Evolutionary conservation across 2,329 filamentous ascomycete species (phyloP).

Genomic region (Beauveria asiatica): DNA sequence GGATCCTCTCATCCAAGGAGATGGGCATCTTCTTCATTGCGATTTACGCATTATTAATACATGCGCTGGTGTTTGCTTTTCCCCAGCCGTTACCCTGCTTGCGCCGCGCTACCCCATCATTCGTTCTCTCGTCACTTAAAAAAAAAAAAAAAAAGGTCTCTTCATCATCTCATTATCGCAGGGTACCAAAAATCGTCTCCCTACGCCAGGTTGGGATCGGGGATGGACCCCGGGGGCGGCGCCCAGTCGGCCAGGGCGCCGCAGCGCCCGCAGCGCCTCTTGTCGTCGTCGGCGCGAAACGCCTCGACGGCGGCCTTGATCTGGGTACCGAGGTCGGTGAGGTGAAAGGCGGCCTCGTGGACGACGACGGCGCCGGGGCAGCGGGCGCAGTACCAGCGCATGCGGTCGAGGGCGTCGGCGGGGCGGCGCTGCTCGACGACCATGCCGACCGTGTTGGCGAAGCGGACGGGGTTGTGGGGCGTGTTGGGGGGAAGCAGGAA

Average conservation of each 20-base stretch:
- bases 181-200: not conserved
- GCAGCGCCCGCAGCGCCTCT: slow-evolving; percentile 69
- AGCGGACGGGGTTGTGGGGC: slow-evolving; percentile 93
- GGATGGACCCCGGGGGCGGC: slow-evolving; percentile 51
- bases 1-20: not conserved
- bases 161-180: too few relatives aligned
- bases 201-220: slow-evolving; percentile 46
- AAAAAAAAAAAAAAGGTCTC: not conserved
- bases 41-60: not conserved
- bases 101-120: not conserved
- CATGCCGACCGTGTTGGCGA: slow-evolving; percentile 86
- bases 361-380: slow-evolving; percentile 57
- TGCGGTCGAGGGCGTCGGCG: slow-evolving; percentile 58
- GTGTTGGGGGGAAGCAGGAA: slow-evolving; percentile 89
- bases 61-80: not conserved
- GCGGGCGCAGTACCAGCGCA: slow-evolving; percentile 81
- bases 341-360: slow-evolving; percentile 80
- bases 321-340: slow-evolving; percentile 84
- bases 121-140: not conserved
- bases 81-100: not conserved
- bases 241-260: slow-evolving; percentile 65
- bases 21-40: not conserved
- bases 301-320: slow-evolving; percentile 84
- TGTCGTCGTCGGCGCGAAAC: slow-evolving; percentile 60
- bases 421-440: slow-evolving; percentile 83